Base-by-base conservation (phyloP, 2,329 filamentous ascomycete species). In the Daldinia eschscholtzii region DNA sequence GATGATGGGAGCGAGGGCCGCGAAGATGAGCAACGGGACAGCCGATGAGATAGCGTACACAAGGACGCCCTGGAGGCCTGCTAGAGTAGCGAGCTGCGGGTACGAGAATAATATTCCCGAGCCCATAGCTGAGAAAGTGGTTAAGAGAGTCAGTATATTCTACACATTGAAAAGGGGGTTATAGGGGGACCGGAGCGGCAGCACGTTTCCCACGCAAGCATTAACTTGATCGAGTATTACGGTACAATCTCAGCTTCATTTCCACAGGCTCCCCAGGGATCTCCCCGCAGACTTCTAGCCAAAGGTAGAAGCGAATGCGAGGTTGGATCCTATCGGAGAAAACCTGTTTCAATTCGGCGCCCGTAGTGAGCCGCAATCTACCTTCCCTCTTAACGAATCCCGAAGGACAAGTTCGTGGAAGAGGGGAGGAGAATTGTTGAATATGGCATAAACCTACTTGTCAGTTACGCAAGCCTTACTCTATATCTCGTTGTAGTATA, bases 191-290 rank as follows among this genome's bases (percentile, higher is more conserved):
- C 81, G 83, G 89, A 93, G 92, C 92, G 92, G 92, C 92, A 94
- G 92, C 92, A 95, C 93, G 87, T 94, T 95, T 92, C 93, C 91
- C 93, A 95, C 93, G 93, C 93, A 96, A 96, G 93, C 91, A 94
- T 95, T 96, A 95, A 93, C 93, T 96, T 96, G 93, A 93, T 96
- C 93, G 92, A 95, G 92, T 95, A 90, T 92, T 85, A 94, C 93
- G 92, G 93, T 96, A 89, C 91, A 90, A 91, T 95, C 93, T 96
- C 93, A 95, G 93, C 93, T 88, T 94, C 88, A 84, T 88, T 77
- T 82, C 79, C 76, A 72, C 83, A 79, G 75, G 20, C 12, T 72
- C 64, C 70, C 63, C 64, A 60, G 53, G 68, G 78, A 81, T 85
- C 83, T 84, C 81, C 81, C 68, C 69, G 65, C 70, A 57, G 35